A percentile compares a stretch with the other conserved stretches of the same genome.
Evolutionary conservation across 441 rosid genomes (phyloP).

Genomic region (Jatropha podagrica): DNA sequence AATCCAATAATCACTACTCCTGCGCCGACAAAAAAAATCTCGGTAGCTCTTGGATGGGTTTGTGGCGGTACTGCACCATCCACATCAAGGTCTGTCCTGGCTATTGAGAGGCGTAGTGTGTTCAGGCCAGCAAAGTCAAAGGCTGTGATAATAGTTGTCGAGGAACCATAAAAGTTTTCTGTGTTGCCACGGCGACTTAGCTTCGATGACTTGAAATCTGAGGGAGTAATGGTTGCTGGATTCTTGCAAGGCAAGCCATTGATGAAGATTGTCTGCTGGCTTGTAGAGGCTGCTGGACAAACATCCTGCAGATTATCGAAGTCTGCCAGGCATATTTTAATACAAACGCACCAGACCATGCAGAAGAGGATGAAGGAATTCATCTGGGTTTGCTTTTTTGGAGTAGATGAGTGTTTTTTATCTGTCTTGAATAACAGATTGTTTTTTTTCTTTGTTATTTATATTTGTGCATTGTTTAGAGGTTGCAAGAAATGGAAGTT

Average conservation of each 20-base stretch:
- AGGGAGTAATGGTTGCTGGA: slow-evolving; percentile 41
- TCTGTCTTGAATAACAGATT: too few relatives aligned
- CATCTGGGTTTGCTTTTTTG: slow-evolving; percentile 35
- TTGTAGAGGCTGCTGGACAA: slow-evolving; percentile 55
- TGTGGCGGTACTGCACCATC: slow-evolving; percentile 61
- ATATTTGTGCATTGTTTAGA: slow-evolving; percentile 16
- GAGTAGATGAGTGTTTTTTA: slow-evolving; percentile 10
- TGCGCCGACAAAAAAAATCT: slow-evolving; percentile 51
- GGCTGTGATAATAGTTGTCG: slow-evolving; percentile 52
- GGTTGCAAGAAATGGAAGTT: slow-evolving; percentile 34
- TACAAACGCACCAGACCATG: slow-evolving; percentile 28
- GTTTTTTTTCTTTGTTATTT: neutral
- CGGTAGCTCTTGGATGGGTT: slow-evolving; percentile 80
- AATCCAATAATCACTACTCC: slow-evolving; percentile 76
- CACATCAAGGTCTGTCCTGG: slow-evolving; percentile 61
- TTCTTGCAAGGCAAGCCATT: slow-evolving; percentile 86
- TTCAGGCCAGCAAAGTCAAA: slow-evolving; percentile 76
- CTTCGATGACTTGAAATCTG: slow-evolving; percentile 66
- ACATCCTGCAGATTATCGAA: slow-evolving; percentile 56
- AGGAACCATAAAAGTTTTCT: slow-evolving; percentile 49
- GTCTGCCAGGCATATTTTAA: slow-evolving; percentile 36
- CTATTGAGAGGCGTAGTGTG: slow-evolving; percentile 74
- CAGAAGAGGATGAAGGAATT: slow-evolving; percentile 23
- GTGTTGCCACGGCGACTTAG: slow-evolving; percentile 57
- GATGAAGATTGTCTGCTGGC: slow-evolving; percentile 45